Percentiles rank a stretch among this genome's conserved stretches.
These are phyloP conservation scores for Monosporascus sp. DNA, from an alignment of 2,329 filamentous ascomycete species.

Conservation along the genomic window DNA sequence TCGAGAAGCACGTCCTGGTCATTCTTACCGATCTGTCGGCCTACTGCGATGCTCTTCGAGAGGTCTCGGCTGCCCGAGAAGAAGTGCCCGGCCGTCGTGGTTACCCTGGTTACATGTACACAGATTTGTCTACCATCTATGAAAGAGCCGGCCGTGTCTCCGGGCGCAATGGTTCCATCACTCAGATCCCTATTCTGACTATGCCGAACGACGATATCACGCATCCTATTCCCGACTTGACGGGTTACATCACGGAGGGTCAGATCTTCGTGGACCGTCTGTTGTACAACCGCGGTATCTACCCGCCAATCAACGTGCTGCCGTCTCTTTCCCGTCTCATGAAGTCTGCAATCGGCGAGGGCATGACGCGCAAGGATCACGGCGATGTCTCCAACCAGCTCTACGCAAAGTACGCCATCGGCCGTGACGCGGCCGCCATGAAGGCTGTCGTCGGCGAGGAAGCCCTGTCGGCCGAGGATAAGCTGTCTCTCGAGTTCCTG, in stretches of 20 bases:
- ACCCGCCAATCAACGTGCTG: slow-evolving; percentile 97
- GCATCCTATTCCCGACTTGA: slow-evolving; percentile 97
- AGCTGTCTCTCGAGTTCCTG: slow-evolving; percentile 94
- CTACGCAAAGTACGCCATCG: slow-evolving; percentile 99
- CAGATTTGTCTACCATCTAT: slow-evolving; percentile 99
- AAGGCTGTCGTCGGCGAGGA: slow-evolving; percentile 99
- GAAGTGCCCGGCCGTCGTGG: slow-evolving; percentile 98
- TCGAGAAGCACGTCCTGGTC: slow-evolving; percentile 98
- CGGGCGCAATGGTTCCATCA: slow-evolving; percentile 96
- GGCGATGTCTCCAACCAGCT: slow-evolving; percentile 98
- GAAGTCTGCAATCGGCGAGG: slow-evolving; percentile 99
- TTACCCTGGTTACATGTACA: slow-evolving; percentile 99
- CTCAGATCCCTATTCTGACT: slow-evolving; percentile 96
- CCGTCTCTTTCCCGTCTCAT: slow-evolving; percentile 98
- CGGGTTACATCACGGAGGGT: slow-evolving; percentile 97
- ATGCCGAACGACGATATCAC: slow-evolving; percentile 99
- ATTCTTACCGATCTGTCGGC: slow-evolving; percentile 97
- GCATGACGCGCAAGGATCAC: slow-evolving; percentile 93
- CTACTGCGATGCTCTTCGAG: slow-evolving; percentile 97
- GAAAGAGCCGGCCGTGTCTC: slow-evolving; percentile 96
- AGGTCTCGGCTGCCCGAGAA: slow-evolving; percentile 95
- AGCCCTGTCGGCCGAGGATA: slow-evolving; percentile 90
- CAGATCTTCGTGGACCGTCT: slow-evolving; percentile 97
- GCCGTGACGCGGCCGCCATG: slow-evolving; percentile 96
- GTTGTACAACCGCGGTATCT: slow-evolving; percentile 93